A percentile compares a stretch with the other conserved stretches of the same genome.
These are phyloP conservation scores for Solanum etuberosum DNA, from an alignment of 257 asterid genomes.

Conservation along the genomic window DNA sequence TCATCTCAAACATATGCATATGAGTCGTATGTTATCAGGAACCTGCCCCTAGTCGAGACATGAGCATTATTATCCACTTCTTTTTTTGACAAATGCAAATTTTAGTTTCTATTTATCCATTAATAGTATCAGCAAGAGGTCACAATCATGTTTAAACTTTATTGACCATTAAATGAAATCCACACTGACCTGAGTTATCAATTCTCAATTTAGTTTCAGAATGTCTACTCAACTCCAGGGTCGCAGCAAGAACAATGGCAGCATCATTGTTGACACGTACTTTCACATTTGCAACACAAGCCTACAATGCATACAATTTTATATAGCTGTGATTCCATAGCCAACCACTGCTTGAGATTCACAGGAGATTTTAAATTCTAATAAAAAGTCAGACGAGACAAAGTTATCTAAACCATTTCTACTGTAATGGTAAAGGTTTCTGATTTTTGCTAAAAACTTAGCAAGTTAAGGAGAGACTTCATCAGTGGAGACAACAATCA, in stretches of 20 bases:
- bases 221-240: constrained; percentile 41
- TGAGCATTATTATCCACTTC: neutral
- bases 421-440: neutral
- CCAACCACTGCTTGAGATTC: neutral
- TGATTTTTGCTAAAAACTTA: neutral
- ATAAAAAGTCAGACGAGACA: neutral
- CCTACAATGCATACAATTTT: constrained; percentile 20
- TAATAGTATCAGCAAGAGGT: neutral
- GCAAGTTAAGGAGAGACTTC: neutral
- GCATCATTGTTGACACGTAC: constrained; percentile 44
- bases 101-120: neutral
- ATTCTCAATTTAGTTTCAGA: constrained; percentile 33
- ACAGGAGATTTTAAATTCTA: neutral
- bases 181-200: constrained; percentile 46
- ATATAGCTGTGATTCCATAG: neutral
- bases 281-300: constrained; percentile 57
- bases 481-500: neutral
- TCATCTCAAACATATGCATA: neutral
- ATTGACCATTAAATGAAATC: neutral
- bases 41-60: neutral
- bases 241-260: constrained; percentile 61
- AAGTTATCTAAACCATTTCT: neutral
- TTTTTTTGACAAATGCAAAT: neutral
- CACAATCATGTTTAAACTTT: neutral
- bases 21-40: neutral